Conservation (phyloP, 768 basidiomycete species). For the Tulasnella sp. region DNA sequence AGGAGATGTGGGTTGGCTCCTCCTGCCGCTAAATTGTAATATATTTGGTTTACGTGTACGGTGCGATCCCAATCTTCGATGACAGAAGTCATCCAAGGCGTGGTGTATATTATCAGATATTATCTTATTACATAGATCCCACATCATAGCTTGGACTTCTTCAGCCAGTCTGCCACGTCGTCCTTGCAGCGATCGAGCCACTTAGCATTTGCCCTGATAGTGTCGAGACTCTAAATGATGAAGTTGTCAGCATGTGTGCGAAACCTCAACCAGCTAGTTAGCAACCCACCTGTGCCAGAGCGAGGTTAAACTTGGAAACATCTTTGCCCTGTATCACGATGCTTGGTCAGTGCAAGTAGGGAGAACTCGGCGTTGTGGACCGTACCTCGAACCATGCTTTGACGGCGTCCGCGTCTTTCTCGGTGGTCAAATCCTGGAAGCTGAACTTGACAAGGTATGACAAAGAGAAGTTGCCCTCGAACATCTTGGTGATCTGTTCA, state of each 20-base stretch:
- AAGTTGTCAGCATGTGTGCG: background rate
- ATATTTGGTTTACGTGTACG: background rate
- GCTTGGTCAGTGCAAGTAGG: slow-evolving; percentile 23
- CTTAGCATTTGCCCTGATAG: slow-evolving; percentile 49
- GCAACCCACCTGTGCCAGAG: slow-evolving; percentile 36
- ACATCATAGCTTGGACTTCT: slow-evolving; percentile 1
- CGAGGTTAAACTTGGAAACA: slow-evolving; percentile 57
- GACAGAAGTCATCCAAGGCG: background rate
- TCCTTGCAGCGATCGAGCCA: slow-evolving; percentile 59
- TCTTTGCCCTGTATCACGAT: slow-evolving; percentile 46
- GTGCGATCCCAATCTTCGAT: background rate
- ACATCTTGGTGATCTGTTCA: slow-evolving; percentile 53
- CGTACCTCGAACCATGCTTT: slow-evolving; percentile 69
- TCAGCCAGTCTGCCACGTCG: slow-evolving; percentile 52
- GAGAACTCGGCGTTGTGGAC: slow-evolving; percentile 15
- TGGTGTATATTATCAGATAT: background rate
- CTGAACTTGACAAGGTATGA: slow-evolving; percentile 41
- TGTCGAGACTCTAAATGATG: slow-evolving; percentile 52
- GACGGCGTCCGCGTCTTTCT: slow-evolving; percentile 55
- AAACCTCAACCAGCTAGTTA: background rate
- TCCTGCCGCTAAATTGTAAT: background rate
- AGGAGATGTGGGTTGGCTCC: background rate
- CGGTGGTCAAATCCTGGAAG: slow-evolving; percentile 48
- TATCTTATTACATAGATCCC: background rate
- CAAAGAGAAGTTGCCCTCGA: slow-evolving; percentile 60